Percentiles rank a stretch among this genome's conserved stretches.
These are phyloP conservation scores for Dissophora globulifera DNA, from an alignment of 192 early-diverging fungal species.

Conservation along the genomic window DNA sequence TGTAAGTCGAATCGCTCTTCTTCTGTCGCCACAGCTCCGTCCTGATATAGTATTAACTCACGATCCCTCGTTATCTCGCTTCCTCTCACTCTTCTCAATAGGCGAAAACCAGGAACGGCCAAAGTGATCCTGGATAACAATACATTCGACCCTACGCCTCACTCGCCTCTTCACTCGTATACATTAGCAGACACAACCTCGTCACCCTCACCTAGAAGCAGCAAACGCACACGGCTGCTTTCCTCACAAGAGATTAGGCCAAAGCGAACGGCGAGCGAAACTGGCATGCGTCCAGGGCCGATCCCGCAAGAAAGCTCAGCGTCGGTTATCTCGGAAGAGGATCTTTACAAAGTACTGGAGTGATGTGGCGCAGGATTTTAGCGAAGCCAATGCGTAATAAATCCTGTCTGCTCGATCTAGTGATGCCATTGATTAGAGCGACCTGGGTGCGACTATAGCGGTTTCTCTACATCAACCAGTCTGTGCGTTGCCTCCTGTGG, in stretches of 20 bases:
- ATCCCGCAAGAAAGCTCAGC: not conserved
- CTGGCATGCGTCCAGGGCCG: no score
- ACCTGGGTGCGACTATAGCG: no score
- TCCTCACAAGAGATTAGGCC: not conserved
- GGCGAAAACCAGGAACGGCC: constrained; percentile 2
- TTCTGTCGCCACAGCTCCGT: not conserved
- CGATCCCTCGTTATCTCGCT: not conserved
- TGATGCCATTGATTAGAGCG: no score
- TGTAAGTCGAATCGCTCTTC: not conserved
- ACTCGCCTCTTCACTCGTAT: not conserved
- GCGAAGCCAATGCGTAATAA: no score
- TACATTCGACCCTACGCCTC: not conserved
- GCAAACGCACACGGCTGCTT: not conserved
- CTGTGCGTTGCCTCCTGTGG: no score
- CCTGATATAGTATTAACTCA: no score
- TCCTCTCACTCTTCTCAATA: not conserved
- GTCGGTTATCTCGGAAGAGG: constrained; percentile 31
- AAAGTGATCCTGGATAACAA: not conserved
- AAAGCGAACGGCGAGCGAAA: not conserved
- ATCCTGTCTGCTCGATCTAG: no score
- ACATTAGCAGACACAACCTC: not conserved
- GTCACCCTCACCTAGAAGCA: not conserved
- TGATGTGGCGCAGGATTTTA: no score
- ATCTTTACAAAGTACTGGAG: constrained; percentile 29
- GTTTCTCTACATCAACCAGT: no score